These are phyloP conservation scores for Thielaviopsis punctulata DNA, from an alignment of 2,329 filamentous ascomycete species.

Conservation along the genomic window DNA sequence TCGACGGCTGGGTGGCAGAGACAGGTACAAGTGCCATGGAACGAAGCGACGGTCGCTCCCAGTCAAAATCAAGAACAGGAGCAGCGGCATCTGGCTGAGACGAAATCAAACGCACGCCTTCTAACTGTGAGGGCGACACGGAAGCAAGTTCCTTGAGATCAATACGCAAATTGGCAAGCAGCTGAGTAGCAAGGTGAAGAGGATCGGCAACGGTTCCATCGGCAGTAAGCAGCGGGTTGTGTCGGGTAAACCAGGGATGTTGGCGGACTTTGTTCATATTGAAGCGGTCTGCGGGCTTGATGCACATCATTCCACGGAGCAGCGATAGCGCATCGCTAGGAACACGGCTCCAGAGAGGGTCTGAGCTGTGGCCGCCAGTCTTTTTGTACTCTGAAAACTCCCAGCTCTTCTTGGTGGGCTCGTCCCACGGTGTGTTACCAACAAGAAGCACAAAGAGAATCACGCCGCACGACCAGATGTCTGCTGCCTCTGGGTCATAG, in stretches of 20 bases:
- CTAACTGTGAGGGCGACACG: constrained; percentile 16
- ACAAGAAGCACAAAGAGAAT: constrained; percentile 93
- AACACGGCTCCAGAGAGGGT: constrained; percentile 70
- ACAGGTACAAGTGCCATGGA: constrained; percentile 25
- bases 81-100: constrained; percentile 62
- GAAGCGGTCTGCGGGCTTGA: constrained; percentile 61
- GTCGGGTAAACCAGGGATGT: constrained; percentile 86
- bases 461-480: constrained; percentile 95
- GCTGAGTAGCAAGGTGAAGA: constrained; percentile 74
- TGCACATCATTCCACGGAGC: constrained; percentile 80
- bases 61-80: constrained; percentile 65
- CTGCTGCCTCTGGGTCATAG: constrained; percentile 64
- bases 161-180: constrained; percentile 82
- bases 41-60: constrained; percentile 56
- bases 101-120: constrained; percentile 26
- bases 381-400: constrained; percentile 80
- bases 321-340: constrained; percentile 61
- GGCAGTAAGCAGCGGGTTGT: constrained; percentile 56
- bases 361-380: constrained; percentile 62
- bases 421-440: constrained; percentile 96
- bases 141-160: constrained; percentile 48
- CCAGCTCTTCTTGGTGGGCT: constrained; percentile 69
- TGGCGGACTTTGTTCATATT: constrained; percentile 71
- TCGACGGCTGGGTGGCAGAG: constrained; percentile 33
- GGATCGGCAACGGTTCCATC: constrained; percentile 66